Percentiles rank a stretch among this genome's conserved stretches.
Evolutionary conservation across 495 filamentous ascomycete species (phyloP).

Genomic region (Tetracladium setigerum): DNA sequence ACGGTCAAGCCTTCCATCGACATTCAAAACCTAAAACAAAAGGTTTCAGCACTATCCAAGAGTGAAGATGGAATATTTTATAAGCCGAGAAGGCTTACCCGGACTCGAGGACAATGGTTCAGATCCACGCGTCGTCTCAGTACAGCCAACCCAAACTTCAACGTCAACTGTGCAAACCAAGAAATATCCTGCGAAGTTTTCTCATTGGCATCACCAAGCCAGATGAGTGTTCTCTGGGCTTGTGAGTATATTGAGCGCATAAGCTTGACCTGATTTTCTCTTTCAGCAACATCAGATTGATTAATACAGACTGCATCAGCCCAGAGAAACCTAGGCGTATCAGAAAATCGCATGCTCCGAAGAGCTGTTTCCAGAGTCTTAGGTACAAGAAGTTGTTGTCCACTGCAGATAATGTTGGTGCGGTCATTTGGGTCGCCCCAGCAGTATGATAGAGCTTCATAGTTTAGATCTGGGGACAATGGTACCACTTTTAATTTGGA

Average conservation of each 20-base stretch:
- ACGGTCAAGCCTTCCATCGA: not conserved
- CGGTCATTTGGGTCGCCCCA: slow-evolving; percentile 24
- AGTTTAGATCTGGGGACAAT: slow-evolving; percentile 7
- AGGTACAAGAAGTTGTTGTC: slow-evolving; percentile 15
- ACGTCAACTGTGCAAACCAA: not conserved
- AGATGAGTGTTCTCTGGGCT: slow-evolving; percentile 22
- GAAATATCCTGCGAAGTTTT: slow-evolving; percentile 1
- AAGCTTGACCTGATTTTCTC: slow-evolving; percentile 24
- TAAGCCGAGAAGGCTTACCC: too few relatives aligned
- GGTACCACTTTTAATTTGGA: not conserved
- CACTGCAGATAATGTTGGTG: slow-evolving; percentile 19
- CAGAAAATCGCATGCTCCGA: slow-evolving; percentile 18
- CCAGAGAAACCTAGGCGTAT: slow-evolving; percentile 23
- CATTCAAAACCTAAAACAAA: not conserved
- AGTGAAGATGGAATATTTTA: too few relatives aligned
- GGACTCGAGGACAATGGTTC: not conserved
- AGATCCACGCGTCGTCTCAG: not conserved
- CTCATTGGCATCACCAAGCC: slow-evolving; percentile 24
- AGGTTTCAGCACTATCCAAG: too few relatives aligned
- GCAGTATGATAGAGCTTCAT: slow-evolving; percentile 32
- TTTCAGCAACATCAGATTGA: slow-evolving; percentile 27
- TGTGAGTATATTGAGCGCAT: slow-evolving; percentile 31
- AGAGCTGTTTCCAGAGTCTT: slow-evolving; percentile 24
- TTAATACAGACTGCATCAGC: slow-evolving; percentile 35
- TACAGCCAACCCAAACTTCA: not conserved